phyloP scores from a whole-genome alignment of 164 flowering plant species.

The Akebia trifoliata region DNA sequence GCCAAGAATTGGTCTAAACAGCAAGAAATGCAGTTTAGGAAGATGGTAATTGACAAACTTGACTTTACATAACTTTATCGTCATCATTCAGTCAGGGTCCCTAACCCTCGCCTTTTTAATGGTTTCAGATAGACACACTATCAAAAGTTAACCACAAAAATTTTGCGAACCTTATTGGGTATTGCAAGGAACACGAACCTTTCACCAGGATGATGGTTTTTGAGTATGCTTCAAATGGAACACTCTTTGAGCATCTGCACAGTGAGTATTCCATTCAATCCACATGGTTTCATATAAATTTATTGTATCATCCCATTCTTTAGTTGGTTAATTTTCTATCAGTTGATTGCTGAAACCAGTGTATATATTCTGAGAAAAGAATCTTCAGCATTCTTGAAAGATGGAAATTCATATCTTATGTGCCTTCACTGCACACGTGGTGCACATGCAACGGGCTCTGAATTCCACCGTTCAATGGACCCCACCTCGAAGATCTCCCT shows the following conservation, averaged over 20 bases:
- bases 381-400: too few relatives aligned
- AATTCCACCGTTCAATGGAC: too few relatives aligned
- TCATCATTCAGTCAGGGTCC: too few relatives aligned
- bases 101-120: not conserved
- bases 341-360: too few relatives aligned
- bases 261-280: not conserved
- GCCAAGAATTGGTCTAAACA: slow-evolving; percentile 52
- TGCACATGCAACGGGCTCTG: too few relatives aligned
- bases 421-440: too few relatives aligned
- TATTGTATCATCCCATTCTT: too few relatives aligned
- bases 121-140: not conserved
- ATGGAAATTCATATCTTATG: too few relatives aligned
- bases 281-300: not conserved
- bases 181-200: slow-evolving; percentile 5
- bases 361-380: too few relatives aligned
- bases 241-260: slow-evolving; percentile 11
- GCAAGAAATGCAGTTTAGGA: slow-evolving; percentile 48
- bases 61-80: too few relatives aligned
- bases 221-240: slow-evolving; percentile 14
- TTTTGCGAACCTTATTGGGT: slow-evolving; percentile 11
- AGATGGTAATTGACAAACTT: slow-evolving; percentile 43
- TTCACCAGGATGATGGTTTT: slow-evolving; percentile 13
- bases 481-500: too few relatives aligned
- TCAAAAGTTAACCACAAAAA: slow-evolving; percentile 6
- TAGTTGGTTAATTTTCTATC: too few relatives aligned